Percentiles rank a stretch among this genome's conserved stretches.
phyloP scores from a whole-genome alignment of 2,329 filamentous ascomycete genomes.

The Xylariaceae sp. region DNA sequence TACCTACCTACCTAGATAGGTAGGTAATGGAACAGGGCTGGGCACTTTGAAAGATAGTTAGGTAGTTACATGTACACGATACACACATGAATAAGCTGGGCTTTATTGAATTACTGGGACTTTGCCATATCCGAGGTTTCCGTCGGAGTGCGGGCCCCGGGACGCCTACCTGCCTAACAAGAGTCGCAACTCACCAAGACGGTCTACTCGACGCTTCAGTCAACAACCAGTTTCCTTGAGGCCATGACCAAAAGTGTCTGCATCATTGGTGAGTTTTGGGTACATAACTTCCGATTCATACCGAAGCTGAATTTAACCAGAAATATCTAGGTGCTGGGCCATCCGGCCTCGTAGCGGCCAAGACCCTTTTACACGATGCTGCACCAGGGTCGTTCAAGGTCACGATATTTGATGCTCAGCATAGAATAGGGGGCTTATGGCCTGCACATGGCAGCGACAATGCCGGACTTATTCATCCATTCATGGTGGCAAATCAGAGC shows the following conservation, averaged over 20 bases:
- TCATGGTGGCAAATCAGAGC: conserved; percentile 70
- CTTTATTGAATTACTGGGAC: too few species aligned
- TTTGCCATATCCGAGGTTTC: too few species aligned
- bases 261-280: conserved; percentile 40
- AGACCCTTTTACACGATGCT: conserved; percentile 61
- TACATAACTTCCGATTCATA: not conserved
- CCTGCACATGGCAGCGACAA: conserved; percentile 46
- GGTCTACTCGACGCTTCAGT: not conserved
- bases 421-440: conserved; percentile 74
- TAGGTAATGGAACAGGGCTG: too few species aligned
- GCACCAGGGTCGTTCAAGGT: conserved; percentile 55
- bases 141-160: too few species aligned
- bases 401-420: conserved; percentile 62
- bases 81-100: too few species aligned
- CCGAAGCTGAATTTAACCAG: not conserved
- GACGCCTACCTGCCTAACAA: too few species aligned
- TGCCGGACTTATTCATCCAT: conserved; percentile 54
- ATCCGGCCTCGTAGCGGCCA: conserved; percentile 63
- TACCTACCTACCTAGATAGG: too few species aligned
- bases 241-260: conserved; percentile 45
- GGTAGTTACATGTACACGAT: too few species aligned
- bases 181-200: too few species aligned
- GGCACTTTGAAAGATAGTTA: too few species aligned
- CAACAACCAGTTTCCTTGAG: conserved; percentile 4
- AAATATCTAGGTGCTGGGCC: conserved; percentile 55